Base-by-base conservation (phyloP, 306 rosid species). In the Cicer arietinum region DNA sequence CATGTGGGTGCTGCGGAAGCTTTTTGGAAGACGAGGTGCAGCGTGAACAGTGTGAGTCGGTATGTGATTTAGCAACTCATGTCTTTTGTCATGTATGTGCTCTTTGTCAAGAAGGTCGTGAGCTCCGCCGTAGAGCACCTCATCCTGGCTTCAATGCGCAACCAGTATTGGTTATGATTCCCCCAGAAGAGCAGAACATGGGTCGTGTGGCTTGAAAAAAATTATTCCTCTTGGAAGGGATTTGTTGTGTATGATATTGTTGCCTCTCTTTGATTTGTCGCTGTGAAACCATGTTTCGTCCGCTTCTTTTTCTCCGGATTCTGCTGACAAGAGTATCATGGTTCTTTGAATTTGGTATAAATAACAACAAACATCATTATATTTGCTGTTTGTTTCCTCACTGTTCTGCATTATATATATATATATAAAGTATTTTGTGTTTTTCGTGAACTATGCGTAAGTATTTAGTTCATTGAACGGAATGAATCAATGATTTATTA, bases 61-160 rank as follows among this genome's bases (percentile, higher is more conserved):
- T 86, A 7, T 92, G 95, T 75, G 99, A 94, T 81, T 67, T 91
- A 56, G 91, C 86, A 4, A 88, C 99, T 59, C 99, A 95, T 62
- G 71, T 92, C 72, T 95, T 88, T 69, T 95, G 96, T 81, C 99
- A 95, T 86, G 50, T 41, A 1, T 92, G 98, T 45, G 92, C 99
- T 56, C 96, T 95, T 37, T 95, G 99, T 76, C 98, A 95, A 84
- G 99, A 95, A 80, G 98, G 93, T 7, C 99, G 99, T 17, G 97
- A 95, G 88, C 85, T 95, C 81, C 99, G 98, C 20, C 96, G 97
- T 10, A 86, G 90, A 83, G 51, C 86, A 67, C 95, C 91, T 69
- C 99, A 95, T 81, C 98, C 99, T 0, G 99, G 95, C 13, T 86
- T 91, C 76, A 92, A 88, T 83, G 90, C 90, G 25, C 98, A 86